phyloP scores from a whole-genome alignment of 148 eudicot species.

The Agrostemma githago region DNA sequence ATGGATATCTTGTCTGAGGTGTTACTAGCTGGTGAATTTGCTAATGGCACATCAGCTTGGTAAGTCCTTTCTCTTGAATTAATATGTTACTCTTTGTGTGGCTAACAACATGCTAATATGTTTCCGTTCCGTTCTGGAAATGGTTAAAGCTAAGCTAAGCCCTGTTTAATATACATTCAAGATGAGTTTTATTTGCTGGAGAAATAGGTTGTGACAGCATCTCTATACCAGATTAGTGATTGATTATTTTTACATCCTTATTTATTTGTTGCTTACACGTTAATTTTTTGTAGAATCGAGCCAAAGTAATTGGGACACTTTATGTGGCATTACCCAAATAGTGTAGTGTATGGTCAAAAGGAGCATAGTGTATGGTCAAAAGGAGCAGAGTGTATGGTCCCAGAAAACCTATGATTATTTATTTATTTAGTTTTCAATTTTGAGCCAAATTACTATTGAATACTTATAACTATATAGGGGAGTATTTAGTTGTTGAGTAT shows the following conservation, averaged over 20 bases:
- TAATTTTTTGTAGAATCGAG: background rate
- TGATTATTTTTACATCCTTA: constrained; percentile 2
- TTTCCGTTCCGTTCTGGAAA: background rate
- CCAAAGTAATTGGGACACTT: background rate
- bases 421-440: too few species aligned
- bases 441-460: too few species aligned
- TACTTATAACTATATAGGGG: too few species aligned
- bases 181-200: background rate
- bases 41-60: constrained; percentile 45
- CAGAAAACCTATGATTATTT: too few species aligned
- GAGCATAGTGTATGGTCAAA: background rate
- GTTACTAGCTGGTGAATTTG: constrained; percentile 49
- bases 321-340: background rate
- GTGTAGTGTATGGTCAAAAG: background rate
- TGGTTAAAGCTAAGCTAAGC: constrained; percentile 4
- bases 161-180: background rate
- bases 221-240: background rate
- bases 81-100: constrained; percentile 3
- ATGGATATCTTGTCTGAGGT: constrained; percentile 55
- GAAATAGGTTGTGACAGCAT: background rate
- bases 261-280: background rate
- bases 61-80: constrained; percentile 20
- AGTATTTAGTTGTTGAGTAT: too few species aligned
- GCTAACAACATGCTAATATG: background rate
- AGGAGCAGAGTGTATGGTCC: background rate